A percentile compares a stretch with the other conserved stretches of the same genome.
These are phyloP conservation scores for Aquilaria agallochum DNA, from an alignment of 441 rosid genomes.

Conservation along the genomic window DNA sequence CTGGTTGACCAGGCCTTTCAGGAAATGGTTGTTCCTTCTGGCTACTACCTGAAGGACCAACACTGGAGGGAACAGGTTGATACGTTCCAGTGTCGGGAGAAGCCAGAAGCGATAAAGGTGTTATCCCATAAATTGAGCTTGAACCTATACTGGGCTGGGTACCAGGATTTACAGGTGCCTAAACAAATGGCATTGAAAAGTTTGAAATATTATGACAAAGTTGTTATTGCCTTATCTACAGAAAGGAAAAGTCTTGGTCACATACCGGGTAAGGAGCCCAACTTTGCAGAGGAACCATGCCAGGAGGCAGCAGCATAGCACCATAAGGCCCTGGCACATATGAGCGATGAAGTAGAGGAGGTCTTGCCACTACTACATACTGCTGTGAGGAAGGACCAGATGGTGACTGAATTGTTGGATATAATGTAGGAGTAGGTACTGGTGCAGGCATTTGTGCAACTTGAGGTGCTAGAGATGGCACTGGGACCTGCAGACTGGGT, in stretches of 20 bases:
- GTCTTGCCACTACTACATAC: conserved; percentile 72
- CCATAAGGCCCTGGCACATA: conserved; percentile 75
- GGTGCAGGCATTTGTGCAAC: conserved; percentile 43
- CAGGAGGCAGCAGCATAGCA: conserved; percentile 61
- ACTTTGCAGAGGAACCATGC: conserved; percentile 68
- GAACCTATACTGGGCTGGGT: conserved; percentile 60
- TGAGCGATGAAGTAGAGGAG: conserved; percentile 63
- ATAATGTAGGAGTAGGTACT: conserved; percentile 38
- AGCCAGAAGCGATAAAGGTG: conserved; percentile 70
- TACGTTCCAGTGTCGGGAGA: conserved; percentile 63
- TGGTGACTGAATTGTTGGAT: conserved; percentile 60
- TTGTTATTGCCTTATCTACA: neutral
- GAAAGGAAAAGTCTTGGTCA: conserved; percentile 4
- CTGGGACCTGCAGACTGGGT: conserved; percentile 37
- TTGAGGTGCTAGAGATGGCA: conserved; percentile 41
- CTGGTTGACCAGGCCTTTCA: conserved; percentile 86
- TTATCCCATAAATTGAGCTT: conserved; percentile 59
- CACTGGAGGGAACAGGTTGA: conserved; percentile 40
- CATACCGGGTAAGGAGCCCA: conserved; percentile 86
- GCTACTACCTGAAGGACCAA: conserved; percentile 46
- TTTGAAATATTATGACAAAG: neutral
- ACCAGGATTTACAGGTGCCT: conserved; percentile 66
- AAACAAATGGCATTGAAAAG: conserved; percentile 10
- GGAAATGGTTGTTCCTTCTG: conserved; percentile 68
- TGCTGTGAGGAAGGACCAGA: conserved; percentile 64